Evolutionary conservation across 169 alveolate genomes (phyloP), one percentile per base, ranked within the genome.

Genomic region (Eimeria brunetti): DNA sequence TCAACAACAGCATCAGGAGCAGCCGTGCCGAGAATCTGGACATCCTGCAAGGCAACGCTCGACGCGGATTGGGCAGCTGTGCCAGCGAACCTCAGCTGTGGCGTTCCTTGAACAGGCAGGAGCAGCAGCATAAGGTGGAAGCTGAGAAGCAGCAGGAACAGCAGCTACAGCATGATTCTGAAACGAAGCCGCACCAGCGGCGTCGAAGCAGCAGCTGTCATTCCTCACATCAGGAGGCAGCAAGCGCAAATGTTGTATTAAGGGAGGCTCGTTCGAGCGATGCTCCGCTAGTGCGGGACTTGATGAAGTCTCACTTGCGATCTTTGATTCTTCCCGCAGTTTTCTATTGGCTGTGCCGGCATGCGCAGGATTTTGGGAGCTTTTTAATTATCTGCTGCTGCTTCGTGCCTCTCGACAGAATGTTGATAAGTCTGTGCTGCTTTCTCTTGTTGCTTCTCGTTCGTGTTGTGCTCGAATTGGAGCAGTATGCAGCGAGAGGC

Each of bases 11-110:
- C 80, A 85, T 8, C 53, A 38, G 30, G 58, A 56, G 78, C 78
- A 60, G 46, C 78, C 11, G 44, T 33, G 67, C 46, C 11, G 60
- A 36, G 6, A 22, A 27, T 41, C 44, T 27, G 14, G 80, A 36
- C 8, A 38, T 12, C 60, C 1, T 51, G 53, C 76, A 56, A 14
- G 91, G 80, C 78, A 38, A n/a, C 91, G 81, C n/a, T 24, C 49
- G 56, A 60, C 56, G 78, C 38, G 91, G 80, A 46, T 56, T 85
- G 62, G 38, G 80, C 60, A 46, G 81, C 56, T 85, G 91, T 60
- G 91, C 91, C 49, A 85, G 91, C 78, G 91, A 85, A 22, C 91
- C 91, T 11, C 80, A 58, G 38, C 91, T 85, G 49, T 85, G 91
- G 91, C 91, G 91, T 60, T 56, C 91, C 18, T n/a, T 60, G 30